Evolutionary conservation across 129 eudicot genomes (phyloP).

Genomic region (carrot (Daucus carota)): DNA sequence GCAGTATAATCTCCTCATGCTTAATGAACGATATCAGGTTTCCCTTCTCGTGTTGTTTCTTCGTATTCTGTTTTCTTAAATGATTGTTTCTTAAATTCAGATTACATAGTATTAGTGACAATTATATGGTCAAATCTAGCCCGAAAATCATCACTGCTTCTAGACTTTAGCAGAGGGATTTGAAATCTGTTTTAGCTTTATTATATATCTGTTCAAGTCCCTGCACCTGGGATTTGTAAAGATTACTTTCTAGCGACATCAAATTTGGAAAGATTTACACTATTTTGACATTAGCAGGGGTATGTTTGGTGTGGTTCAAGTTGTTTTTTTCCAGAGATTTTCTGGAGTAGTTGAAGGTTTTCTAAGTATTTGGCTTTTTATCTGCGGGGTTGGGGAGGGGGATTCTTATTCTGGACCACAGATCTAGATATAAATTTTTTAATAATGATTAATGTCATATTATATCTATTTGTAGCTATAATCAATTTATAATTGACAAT

Average conservation of each 20-base stretch:
- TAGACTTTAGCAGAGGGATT: neutral
- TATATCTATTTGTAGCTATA: too few species aligned
- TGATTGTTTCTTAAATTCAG: neutral
- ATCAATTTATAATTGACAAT: neutral
- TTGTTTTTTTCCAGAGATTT: too few species aligned
- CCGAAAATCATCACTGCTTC: neutral
- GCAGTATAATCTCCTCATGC: slow-evolving; percentile 94
- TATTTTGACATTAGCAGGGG: too few species aligned
- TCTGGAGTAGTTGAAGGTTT: too few species aligned
- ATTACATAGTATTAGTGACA: neutral
- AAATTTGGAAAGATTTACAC: too few species aligned
- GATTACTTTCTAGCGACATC: neutral
- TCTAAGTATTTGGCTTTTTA: too few species aligned
- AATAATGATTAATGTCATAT: too few species aligned
- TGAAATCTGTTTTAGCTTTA: neutral
- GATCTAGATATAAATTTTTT: too few species aligned
- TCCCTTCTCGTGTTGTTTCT: neutral
- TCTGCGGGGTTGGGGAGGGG: too few species aligned
- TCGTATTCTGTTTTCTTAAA: neutral
- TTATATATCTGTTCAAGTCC: neutral
- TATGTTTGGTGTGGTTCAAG: too few species aligned
- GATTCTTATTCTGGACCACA: too few species aligned
- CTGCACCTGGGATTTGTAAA: neutral
- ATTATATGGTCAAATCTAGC: neutral
- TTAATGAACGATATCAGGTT: slow-evolving; percentile 82